Conservation (phyloP, 768 basidiomycete genomes). For the Termitomyces sp. region DNA sequence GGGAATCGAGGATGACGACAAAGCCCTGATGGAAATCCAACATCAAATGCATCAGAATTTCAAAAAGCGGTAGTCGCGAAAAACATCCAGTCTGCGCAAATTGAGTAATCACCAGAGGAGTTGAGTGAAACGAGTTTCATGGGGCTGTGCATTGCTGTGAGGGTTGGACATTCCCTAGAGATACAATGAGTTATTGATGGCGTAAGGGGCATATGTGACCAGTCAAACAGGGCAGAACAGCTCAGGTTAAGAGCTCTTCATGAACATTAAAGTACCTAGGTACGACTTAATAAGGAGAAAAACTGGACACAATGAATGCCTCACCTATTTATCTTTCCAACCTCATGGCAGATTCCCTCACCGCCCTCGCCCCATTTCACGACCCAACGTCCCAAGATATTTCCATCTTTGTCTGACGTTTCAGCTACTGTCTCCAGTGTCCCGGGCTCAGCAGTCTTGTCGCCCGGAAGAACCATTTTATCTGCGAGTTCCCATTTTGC, state of each 20-base stretch:
- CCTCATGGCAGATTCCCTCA: slow-evolving; percentile 56
- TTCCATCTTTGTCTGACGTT: slow-evolving; percentile 57
- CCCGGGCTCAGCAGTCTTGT: slow-evolving; percentile 38
- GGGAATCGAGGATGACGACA: background rate
- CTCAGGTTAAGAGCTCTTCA: slow-evolving; percentile 37
- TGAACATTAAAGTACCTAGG: slow-evolving; percentile 47
- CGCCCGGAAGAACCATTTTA: slow-evolving; percentile 45
- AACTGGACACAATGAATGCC: background rate
- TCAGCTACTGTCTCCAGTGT: slow-evolving; percentile 81
- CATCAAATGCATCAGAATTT: background rate
- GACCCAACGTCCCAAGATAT: slow-evolving; percentile 72
- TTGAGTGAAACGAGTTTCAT: background rate
- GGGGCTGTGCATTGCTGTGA: background rate
- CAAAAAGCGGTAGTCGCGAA: background rate
- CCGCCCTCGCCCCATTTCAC: slow-evolving; percentile 73
- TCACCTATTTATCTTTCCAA: slow-evolving; percentile 69
- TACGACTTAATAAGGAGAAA: background rate
- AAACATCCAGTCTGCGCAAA: background rate
- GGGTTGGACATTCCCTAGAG: background rate
- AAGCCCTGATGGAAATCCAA: background rate
- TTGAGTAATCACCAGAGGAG: background rate
- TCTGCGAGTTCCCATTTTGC: slow-evolving; percentile 80
- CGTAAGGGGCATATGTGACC: background rate
- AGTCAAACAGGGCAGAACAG: background rate
- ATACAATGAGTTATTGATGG: background rate